Base-by-base conservation (phyloP, 2,329 filamentous ascomycete genomes). In the Aureobasidium lini region DNA sequence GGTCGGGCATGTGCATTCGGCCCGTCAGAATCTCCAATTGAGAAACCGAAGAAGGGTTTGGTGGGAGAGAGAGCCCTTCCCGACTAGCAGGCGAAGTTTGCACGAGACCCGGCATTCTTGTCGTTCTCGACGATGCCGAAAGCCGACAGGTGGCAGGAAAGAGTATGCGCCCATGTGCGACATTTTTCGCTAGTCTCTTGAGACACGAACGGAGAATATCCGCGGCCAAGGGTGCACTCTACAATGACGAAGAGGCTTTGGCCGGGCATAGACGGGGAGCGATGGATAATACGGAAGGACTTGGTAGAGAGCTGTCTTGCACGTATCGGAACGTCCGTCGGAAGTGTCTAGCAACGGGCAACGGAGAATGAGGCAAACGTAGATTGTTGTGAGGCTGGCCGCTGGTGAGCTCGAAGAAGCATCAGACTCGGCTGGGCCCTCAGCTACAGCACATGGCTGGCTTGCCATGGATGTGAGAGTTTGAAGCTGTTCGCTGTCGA, bases 401-500 rank as follows among this genome's bases (percentile, higher is more conserved):
- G 23, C 23, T 36, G 13, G 46, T 23, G 32, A 39, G 46, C 43
- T 39, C 31, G 43, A 18, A 31, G 16, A 10, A 34, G 39, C 34
- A 31, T 29, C 56, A 49, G 46, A 44, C 56, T 57, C 56, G 43
- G 40, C 54, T 49, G 29, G 43, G 9, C 23, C 54, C 18, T 48
- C 54, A 58, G 54, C 56, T 46, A 37, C 44, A 42, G 31, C 54
- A 48, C 54, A 57, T 57, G 54, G 54, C 43, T 57, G 31, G 53
- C 53, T 37, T 48, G 50, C 23, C 50, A 43, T 32, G 50, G 39
- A 28, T 36, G 28, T n/a, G 56, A 59, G 56, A 50, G 44, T 49
- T 59, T 50, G 47, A 59, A 59, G 44, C 40, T 53, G 39, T 59
- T 28, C 39, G 56, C 37, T 59, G 56, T 57, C 47, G 48, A 53